phyloP scores from a whole-genome alignment of 2,329 filamentous ascomycete genomes.

The Thelonectria rubi region DNA sequence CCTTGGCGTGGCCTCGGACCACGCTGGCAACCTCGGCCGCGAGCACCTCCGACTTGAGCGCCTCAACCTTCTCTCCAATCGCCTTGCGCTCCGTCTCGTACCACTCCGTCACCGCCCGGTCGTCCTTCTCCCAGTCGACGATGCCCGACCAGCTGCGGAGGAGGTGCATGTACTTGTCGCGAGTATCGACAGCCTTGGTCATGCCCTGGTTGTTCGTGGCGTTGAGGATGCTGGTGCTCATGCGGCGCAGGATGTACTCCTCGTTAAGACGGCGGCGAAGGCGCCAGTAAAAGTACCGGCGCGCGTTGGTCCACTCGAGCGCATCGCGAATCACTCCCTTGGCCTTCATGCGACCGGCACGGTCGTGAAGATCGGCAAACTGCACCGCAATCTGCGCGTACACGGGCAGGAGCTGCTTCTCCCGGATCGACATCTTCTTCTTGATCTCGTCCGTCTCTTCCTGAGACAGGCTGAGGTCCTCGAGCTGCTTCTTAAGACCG shows the following conservation, averaged over 20 bases:
- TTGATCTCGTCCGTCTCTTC: slow-evolving; percentile 84
- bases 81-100: slow-evolving; percentile 93
- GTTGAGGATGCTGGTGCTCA: slow-evolving; percentile 61
- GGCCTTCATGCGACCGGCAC: slow-evolving; percentile 96
- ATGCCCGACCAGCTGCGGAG: slow-evolving; percentile 87
- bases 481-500: slow-evolving; percentile 81
- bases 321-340: slow-evolving; percentile 91
- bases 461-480: slow-evolving; percentile 68
- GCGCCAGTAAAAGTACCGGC: slow-evolving; percentile 99
- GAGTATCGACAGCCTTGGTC: slow-evolving; percentile 60
- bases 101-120: slow-evolving; percentile 88
- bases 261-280: slow-evolving; percentile 95
- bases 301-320: slow-evolving; percentile 86
- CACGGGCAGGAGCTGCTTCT: slow-evolving; percentile 89
- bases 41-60: slow-evolving; percentile 77
- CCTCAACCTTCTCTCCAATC: slow-evolving; percentile 85
- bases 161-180: slow-evolving; percentile 74
- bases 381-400: slow-evolving; percentile 96
- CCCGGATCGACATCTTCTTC: slow-evolving; percentile 82
- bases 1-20: slow-evolving; percentile 63
- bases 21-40: slow-evolving; percentile 57
- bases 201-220: slow-evolving; percentile 44
- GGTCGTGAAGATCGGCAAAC: slow-evolving; percentile 97
- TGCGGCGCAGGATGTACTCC: slow-evolving; percentile 94
- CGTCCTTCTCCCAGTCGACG: slow-evolving; percentile 78